phyloP scores from a whole-genome alignment of 306 rosid species.

The Pueraria montana region DNA sequence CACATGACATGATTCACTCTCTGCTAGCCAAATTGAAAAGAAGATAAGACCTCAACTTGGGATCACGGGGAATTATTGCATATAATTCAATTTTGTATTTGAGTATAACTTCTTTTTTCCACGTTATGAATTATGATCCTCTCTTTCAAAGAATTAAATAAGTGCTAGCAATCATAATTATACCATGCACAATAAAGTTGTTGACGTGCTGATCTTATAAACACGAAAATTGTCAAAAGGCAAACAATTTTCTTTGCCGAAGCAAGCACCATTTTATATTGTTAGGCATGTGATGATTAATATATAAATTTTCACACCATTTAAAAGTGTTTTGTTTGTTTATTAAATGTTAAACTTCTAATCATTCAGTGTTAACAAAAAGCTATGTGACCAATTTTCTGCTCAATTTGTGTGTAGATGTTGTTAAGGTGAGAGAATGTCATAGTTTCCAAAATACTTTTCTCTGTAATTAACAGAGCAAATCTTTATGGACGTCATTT shows the following conservation, averaged over 20 bases:
- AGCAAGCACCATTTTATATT: constrained; percentile 19
- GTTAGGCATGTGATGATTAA: constrained; percentile 9
- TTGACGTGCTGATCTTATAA: neutral
- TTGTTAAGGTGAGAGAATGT: constrained; percentile 16
- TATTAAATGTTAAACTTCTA: constrained; percentile 22
- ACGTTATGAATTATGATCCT: neutral
- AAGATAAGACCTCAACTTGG: neutral
- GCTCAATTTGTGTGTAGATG: neutral
- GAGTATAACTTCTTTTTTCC: neutral
- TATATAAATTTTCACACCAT: constrained; percentile 21
- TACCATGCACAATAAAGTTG: constrained; percentile 21
- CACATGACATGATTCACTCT: constrained; percentile 47
- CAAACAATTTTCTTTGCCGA: neutral
- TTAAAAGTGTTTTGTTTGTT: neutral
- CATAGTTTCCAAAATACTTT: constrained; percentile 32
- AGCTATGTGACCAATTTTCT: neutral
- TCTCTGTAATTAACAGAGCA: constrained; percentile 6
- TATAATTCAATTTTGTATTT: constrained; percentile 9
- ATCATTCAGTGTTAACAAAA: constrained; percentile 29
- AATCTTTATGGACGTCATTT: constrained; percentile 42
- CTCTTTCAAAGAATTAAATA: constrained; percentile 5
- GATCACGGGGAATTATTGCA: constrained; percentile 35
- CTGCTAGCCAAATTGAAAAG: neutral
- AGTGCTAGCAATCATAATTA: constrained; percentile 1
- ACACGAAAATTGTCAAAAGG: constrained; percentile 8